A percentile compares a stretch with the other conserved stretches of the same genome.
Evolutionary conservation across 768 basidiomycete genomes (phyloP).

Genomic region (Suillus spraguei): DNA sequence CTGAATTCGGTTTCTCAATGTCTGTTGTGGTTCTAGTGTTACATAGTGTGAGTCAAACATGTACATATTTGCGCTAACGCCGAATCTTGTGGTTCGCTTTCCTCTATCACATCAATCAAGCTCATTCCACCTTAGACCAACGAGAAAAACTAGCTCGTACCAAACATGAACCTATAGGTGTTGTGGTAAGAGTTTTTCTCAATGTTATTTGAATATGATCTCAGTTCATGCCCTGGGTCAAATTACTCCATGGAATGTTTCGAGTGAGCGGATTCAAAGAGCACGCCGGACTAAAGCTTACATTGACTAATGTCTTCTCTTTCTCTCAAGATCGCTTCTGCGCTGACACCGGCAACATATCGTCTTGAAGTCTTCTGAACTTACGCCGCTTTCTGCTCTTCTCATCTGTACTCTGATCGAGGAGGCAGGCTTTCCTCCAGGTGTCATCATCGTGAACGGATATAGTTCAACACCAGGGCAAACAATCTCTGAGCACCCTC

Average conservation of each 20-base stretch:
- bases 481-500: conserved; percentile 67
- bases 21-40: no score
- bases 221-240: conserved; percentile 34
- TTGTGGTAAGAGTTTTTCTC: conserved; percentile 33
- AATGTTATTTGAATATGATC: conserved; percentile 23
- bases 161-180: conserved; percentile 64
- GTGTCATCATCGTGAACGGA: conserved; percentile 73
- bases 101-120: not conserved
- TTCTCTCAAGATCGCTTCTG: conserved; percentile 75
- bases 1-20: no score
- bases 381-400: conserved; percentile 72
- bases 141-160: conserved; percentile 50
- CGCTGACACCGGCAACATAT: conserved; percentile 80
- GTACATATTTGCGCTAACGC: no score
- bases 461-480: conserved; percentile 71
- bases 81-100: conserved; percentile 16
- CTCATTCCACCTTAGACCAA: conserved; percentile 42
- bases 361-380: conserved; percentile 81
- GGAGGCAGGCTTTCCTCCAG: conserved; percentile 76
- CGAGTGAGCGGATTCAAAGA: conserved; percentile 20
- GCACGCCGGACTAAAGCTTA: no score
- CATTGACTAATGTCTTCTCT: conserved; percentile 52
- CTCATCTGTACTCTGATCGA: conserved; percentile 50
- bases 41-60: no score
- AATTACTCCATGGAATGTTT: conserved; percentile 76